A percentile compares a stretch with the other conserved stretches of the same genome.
phyloP scores from a whole-genome alignment of 345 rosid genomes.

The Melastoma malabathricum region DNA sequence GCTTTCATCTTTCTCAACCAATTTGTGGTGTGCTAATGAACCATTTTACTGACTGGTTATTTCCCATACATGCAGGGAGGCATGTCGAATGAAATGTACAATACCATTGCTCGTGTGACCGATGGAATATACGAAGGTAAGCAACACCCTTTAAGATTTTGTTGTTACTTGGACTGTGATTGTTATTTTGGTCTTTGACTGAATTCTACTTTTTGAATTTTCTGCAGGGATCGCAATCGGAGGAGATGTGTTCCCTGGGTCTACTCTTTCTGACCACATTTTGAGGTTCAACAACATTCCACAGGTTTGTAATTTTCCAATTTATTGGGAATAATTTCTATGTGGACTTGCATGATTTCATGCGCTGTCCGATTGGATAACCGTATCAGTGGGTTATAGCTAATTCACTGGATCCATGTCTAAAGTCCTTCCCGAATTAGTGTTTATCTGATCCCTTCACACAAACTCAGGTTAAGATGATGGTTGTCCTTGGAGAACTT shows the following conservation, averaged over 20 bases:
- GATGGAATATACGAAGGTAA: conserved; percentile 94
- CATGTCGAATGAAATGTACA: conserved; percentile 96
- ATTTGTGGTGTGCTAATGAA: too few species aligned
- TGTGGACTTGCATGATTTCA: too few species aligned
- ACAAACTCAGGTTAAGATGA: conserved; percentile 63
- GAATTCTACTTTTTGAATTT: conserved; percentile 13
- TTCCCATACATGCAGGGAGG: conserved; percentile 51
- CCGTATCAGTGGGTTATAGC: too few species aligned
- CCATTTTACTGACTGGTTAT: too few species aligned
- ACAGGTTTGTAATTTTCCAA: conserved; percentile 32
- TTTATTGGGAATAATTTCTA: not conserved
- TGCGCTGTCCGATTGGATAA: too few species aligned
- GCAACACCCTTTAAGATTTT: conserved; percentile 3
- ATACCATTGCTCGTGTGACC: conserved; percentile 78
- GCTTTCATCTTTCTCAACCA: too few species aligned
- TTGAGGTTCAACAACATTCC: conserved; percentile 94
- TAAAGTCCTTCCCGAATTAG: not conserved
- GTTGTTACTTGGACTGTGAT: not conserved
- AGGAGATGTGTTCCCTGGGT: conserved; percentile 97
- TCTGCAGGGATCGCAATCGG: conserved; percentile 82
- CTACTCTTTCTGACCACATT: conserved; percentile 86
- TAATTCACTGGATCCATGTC: not conserved
- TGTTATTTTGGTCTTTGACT: conserved; percentile 1
- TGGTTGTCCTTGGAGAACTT: conserved; percentile 94
- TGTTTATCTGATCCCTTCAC: not conserved